Base-by-base conservation (phyloP, 1,139 yeast genomes). In the Hemisphaericaspora xylanilytica region DNA sequence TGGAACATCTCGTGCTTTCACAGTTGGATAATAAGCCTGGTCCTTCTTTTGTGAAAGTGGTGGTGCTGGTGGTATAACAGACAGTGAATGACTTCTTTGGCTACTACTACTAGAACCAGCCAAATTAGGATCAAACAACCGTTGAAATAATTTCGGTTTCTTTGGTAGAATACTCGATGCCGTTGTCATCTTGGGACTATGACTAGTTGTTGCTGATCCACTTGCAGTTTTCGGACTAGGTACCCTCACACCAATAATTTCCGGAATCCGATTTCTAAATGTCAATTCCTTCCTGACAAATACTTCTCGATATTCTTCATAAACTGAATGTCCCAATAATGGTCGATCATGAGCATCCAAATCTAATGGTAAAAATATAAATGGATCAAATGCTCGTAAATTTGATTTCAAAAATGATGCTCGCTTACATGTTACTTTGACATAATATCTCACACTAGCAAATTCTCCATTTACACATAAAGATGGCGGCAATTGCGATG, bases 371-470 rank as follows among this genome's bases (percentile, higher is more conserved):
- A 75, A 52, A 43, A 80, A 77, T 2, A 65, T 59, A 47, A 81
- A 77, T 2, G 81, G 81, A 38, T 70, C 75, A 33, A 55, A 57
- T 5, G 72, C 59, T 33, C 85, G 59, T 30, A 75, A 55, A 45
- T 78, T 80, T 30, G 70, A 46, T 45, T 75, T 76, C 39, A 80
- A 56, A 33, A 80, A 52, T 4, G 81, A 72, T 1, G 82, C 63
- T 39, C 83, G 58, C 42, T 73, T 76, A 35, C 81, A 79, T 0
- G 85, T 80, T 8, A 70, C 85, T 52, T 80, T 80, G 39, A 81
- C 64, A 49, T 70, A 78, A 51, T 80, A 80, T 33, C 67, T 64
- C 32, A 81, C 59, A 3, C 65, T 57, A 10, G 81, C 84, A 47
- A 58, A 55, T 8, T 68, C 69, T 2, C 70, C 74, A 41, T 70